phyloP scores from a whole-genome alignment of 169 alveolate species.

The Plasmodium blacklocki region DNA sequence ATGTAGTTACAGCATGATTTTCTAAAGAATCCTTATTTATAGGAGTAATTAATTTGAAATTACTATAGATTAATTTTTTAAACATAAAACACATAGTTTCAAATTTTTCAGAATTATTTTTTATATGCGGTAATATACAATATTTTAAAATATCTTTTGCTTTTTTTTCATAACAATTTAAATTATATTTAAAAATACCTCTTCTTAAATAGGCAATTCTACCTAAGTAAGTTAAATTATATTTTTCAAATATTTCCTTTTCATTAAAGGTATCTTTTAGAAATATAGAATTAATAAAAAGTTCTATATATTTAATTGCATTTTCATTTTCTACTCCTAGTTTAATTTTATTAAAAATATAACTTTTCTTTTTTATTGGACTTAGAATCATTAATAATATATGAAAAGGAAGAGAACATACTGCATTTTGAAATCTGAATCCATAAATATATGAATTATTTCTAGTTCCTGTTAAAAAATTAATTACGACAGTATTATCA shows the following conservation, averaged over 20 bases:
- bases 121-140: constrained; percentile 95
- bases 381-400: constrained; percentile 46
- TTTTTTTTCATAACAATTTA: constrained; percentile 94
- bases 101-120: constrained; percentile 94
- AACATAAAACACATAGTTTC: constrained; percentile 95
- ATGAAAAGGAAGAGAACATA: constrained; percentile 19
- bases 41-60: constrained; percentile 89
- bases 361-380: constrained; percentile 57
- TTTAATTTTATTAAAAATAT: constrained; percentile 55
- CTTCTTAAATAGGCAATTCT: constrained; percentile 86
- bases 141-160: constrained; percentile 94
- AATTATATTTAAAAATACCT: constrained; percentile 88
- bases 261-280: constrained; percentile 84
- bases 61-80: constrained; percentile 94
- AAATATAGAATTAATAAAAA: constrained; percentile 80
- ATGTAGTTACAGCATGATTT: constrained; percentile 74
- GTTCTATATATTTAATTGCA: constrained; percentile 74
- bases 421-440: constrained; percentile 9
- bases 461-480: constrained; percentile 88
- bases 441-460: constrained; percentile 83
- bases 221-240: constrained; percentile 89
- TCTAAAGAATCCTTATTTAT: constrained; percentile 55
- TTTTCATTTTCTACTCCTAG: constrained; percentile 59
- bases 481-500: constrained; percentile 89
- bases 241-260: constrained; percentile 88